phyloP scores from a whole-genome alignment of 441 rosid species.

The Adansonia grandidieri region DNA sequence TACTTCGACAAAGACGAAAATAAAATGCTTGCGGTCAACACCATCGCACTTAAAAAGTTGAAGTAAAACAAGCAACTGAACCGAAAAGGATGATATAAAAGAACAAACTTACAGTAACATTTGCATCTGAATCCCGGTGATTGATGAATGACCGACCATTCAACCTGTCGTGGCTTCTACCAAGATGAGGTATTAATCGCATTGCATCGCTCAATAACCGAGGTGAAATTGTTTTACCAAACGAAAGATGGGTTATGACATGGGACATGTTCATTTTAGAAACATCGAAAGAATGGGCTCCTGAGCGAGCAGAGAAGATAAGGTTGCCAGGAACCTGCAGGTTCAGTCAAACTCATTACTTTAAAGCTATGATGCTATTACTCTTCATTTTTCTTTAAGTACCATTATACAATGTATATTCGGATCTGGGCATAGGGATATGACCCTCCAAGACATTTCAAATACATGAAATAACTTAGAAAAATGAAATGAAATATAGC shows the following conservation, averaged over 20 bases:
- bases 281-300: constrained; percentile 91
- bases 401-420: no score
- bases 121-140: constrained; percentile 74
- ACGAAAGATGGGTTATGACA: constrained; percentile 80
- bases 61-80: constrained; percentile 12
- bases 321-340: constrained; percentile 98
- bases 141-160: constrained; percentile 81
- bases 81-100: constrained; percentile 23
- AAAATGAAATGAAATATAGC: no score
- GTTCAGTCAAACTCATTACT: constrained; percentile 11
- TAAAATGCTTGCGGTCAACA: constrained; percentile 14
- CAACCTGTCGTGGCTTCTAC: constrained; percentile 83
- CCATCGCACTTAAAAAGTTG: neutral
- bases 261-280: constrained; percentile 97
- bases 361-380: neutral
- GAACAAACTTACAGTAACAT: constrained; percentile 84
- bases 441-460: no score
- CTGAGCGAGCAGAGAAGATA: constrained; percentile 80
- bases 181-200: constrained; percentile 77
- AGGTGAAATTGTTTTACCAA: constrained; percentile 70
- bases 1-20: neutral
- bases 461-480: no score
- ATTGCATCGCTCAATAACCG: constrained; percentile 62
- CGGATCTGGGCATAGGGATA: no score
- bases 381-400: no score